Evolutionary conservation across 1,284 basidiomycete species (phyloP).

Genomic region (Pholiota adiposa): DNA sequence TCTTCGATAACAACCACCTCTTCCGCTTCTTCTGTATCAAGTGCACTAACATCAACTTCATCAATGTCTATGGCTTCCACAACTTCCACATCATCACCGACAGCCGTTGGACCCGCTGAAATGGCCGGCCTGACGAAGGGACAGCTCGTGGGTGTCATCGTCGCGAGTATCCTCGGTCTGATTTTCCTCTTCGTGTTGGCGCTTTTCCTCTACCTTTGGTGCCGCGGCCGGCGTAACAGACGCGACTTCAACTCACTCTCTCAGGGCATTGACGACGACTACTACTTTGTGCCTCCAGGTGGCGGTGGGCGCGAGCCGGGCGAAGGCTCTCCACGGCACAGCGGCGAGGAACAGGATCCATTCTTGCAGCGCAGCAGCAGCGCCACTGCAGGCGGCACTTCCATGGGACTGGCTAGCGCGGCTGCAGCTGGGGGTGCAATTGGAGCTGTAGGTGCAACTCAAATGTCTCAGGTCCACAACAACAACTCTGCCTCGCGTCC

Average conservation of each 20-base stretch:
- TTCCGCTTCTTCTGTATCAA: constrained; percentile 20
- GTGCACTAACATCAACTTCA: constrained; percentile 26
- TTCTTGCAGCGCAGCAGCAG: constrained; percentile 51
- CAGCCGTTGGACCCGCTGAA: constrained; percentile 9
- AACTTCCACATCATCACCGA: constrained; percentile 19
- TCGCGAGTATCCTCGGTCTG: constrained; percentile 54
- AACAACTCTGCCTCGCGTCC: constrained; percentile 29
- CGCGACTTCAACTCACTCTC: constrained; percentile 32
- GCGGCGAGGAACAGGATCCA: constrained; percentile 68
- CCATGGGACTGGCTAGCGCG: constrained; percentile 1
- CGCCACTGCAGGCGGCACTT: constrained; percentile 21
- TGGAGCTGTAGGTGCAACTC: constrained; percentile 8
- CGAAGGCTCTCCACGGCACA: constrained; percentile 65
- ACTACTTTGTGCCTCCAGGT: constrained; percentile 49
- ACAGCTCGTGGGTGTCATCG: constrained; percentile 53
- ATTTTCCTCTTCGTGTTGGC: constrained; percentile 53
- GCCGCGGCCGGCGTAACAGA: constrained; percentile 45
- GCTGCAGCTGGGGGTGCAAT: constrained; percentile 5
- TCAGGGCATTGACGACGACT: constrained; percentile 58
- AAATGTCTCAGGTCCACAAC: constrained; percentile 21
- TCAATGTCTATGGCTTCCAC: constrained; percentile 21
- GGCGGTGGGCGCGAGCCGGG: constrained; percentile 47
- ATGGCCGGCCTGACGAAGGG: constrained; percentile 34
- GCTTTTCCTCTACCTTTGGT: constrained; percentile 55
- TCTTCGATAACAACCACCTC: constrained; percentile 21